Conservation (phyloP, 768 basidiomycete genomes). For the Pisolithus microcarpus region DNA sequence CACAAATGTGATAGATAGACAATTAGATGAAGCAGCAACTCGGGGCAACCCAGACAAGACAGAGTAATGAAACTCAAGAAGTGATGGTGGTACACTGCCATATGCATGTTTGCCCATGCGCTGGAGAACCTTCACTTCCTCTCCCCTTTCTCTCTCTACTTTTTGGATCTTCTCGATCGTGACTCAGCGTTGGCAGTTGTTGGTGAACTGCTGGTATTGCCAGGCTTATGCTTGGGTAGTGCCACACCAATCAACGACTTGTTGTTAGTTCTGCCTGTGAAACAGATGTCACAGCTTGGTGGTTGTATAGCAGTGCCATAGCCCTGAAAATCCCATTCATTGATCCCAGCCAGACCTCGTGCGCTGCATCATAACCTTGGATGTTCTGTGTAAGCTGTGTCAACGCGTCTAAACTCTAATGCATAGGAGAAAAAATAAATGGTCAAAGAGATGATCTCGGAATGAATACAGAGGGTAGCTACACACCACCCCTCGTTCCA, state of each 20-base stretch:
- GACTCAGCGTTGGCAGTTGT: constrained; percentile 14
- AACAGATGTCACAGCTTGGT: constrained; percentile 29
- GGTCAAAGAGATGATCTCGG: constrained; percentile 13
- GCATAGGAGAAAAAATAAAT: constrained; percentile 8
- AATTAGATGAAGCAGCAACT: too few species aligned
- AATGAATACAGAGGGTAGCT: constrained; percentile 28
- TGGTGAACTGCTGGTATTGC: constrained; percentile 40
- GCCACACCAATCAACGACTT: constrained; percentile 39
- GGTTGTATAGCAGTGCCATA: constrained; percentile 17
- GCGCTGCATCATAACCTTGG: constrained; percentile 20
- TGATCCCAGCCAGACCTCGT: constrained; percentile 1
- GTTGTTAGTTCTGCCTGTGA: constrained; percentile 39
- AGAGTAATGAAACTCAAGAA: too few species aligned
- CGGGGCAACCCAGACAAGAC: too few species aligned
- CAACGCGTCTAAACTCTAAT: constrained; percentile 34
- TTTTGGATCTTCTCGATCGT: too few species aligned
- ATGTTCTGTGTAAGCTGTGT: constrained; percentile 33
- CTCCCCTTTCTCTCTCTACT: too few species aligned
- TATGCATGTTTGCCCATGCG: too few species aligned
- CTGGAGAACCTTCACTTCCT: too few species aligned
- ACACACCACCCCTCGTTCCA: constrained; percentile 59
- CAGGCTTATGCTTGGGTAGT: constrained; percentile 49
- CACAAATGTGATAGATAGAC: too few species aligned
- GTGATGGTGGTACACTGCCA: too few species aligned
- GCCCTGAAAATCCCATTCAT: constrained; percentile 16